These are phyloP conservation scores for Posidonia australis DNA, from an alignment of 106 monocot genomes.

Conservation along the genomic window DNA sequence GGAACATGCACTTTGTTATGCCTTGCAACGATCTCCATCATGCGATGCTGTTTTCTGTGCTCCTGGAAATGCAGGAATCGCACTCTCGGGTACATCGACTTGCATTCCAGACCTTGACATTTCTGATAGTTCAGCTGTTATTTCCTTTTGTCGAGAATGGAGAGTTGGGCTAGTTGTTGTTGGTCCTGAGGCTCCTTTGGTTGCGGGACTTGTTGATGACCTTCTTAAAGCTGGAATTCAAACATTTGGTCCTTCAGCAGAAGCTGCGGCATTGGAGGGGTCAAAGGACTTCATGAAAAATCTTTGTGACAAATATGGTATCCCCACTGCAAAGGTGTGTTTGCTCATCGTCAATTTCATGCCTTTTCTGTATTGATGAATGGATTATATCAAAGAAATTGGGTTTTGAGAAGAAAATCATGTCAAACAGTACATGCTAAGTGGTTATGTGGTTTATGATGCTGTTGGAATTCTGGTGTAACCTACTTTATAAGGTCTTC, in stretches of 20 bases:
- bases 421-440: too few species aligned
- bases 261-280: constrained; percentile 82
- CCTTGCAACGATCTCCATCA: constrained; percentile 67
- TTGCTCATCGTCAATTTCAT: too few species aligned
- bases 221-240: constrained; percentile 59
- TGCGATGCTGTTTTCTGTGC: constrained; percentile 84
- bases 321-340: constrained; percentile 85
- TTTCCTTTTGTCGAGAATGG: constrained; percentile 57
- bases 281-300: constrained; percentile 98
- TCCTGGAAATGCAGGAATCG: constrained; percentile 88
- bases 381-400: too few species aligned
- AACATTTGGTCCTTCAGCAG: constrained; percentile 80
- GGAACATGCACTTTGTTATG: constrained; percentile 91
- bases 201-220: constrained; percentile 78
- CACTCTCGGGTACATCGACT: constrained; percentile 59
- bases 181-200: constrained; percentile 88
- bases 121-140: constrained; percentile 54
- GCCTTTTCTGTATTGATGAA: neutral
- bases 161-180: constrained; percentile 72
- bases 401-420: too few species aligned
- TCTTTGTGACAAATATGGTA: constrained; percentile 80
- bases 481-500: too few species aligned
- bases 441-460: too few species aligned
- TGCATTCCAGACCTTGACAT: constrained; percentile 72
- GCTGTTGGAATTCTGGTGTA: too few species aligned